phyloP scores from a whole-genome alignment of 805 yeast species.

The Wickerhamiella sorbophila region DNA sequence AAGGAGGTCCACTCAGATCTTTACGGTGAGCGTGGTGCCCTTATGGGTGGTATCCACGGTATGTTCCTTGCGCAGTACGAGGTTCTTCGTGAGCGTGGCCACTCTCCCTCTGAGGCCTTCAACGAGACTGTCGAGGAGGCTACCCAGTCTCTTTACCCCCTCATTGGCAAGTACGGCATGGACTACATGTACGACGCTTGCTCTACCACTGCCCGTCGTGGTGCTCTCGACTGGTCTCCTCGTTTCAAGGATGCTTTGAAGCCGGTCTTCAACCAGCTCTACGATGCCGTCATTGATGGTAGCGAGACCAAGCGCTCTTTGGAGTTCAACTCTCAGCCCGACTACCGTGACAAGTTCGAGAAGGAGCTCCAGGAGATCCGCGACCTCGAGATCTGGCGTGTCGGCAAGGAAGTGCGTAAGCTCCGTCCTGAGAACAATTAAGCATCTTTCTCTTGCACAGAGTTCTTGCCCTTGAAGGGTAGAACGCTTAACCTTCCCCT shows the following conservation, averaged over 20 bases:
- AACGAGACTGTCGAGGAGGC: slow-evolving; percentile 99
- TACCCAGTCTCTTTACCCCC: slow-evolving; percentile 97
- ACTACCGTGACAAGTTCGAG: slow-evolving; percentile 95
- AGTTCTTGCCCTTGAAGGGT: not conserved
- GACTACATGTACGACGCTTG: slow-evolving; percentile 99
- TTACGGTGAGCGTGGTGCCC: slow-evolving; percentile 99
- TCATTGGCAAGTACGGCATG: slow-evolving; percentile 99
- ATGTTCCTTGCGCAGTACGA: slow-evolving; percentile 99
- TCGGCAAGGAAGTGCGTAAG: slow-evolving; percentile 99
- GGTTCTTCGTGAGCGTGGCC: slow-evolving; percentile 98
- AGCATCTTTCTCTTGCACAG: slow-evolving; percentile 8
- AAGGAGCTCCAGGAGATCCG: slow-evolving; percentile 85
- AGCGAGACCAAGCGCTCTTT: slow-evolving; percentile 95
- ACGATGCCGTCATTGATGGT: slow-evolving; percentile 91
- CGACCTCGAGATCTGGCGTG: slow-evolving; percentile 98
- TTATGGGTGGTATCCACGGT: slow-evolving; percentile 99
- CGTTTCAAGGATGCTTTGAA: slow-evolving; percentile 95
- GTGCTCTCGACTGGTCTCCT: slow-evolving; percentile 99
- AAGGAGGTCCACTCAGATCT: slow-evolving; percentile 98
- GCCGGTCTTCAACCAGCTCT: slow-evolving; percentile 94
- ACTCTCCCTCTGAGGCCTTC: slow-evolving; percentile 99
- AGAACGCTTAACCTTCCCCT: too few relatives aligned
- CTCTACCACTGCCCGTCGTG: slow-evolving; percentile 99
- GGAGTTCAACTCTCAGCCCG: slow-evolving; percentile 95
- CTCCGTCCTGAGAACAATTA: slow-evolving; percentile 98